Evolutionary conservation across 306 rosid species (phyloP).

Genomic region (Quercus engelmannii): DNA sequence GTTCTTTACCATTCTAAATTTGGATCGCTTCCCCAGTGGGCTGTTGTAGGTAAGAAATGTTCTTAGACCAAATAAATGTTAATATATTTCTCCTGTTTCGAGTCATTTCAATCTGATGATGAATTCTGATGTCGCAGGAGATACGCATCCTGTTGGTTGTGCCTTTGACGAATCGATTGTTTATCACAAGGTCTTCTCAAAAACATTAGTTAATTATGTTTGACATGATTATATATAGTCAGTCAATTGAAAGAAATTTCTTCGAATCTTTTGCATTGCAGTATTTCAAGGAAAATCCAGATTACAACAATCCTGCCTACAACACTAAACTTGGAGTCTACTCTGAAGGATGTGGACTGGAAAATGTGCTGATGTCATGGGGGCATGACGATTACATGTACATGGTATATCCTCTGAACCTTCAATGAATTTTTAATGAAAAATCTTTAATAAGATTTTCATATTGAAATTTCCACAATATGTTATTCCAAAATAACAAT

Average conservation of each 20-base stretch:
- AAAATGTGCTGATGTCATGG: too few relatives aligned
- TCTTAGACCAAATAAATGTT: neutral
- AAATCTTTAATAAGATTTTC: neutral
- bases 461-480: too few relatives aligned
- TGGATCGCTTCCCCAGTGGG: conserved; percentile 52
- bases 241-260: too few relatives aligned
- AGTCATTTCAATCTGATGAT: neutral
- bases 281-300: too few relatives aligned
- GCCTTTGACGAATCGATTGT: too few relatives aligned
- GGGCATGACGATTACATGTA: too few relatives aligned
- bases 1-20: conserved; percentile 37
- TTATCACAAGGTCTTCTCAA: conserved; percentile 14
- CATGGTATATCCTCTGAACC: neutral
- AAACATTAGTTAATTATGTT: neutral
- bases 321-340: too few relatives aligned
- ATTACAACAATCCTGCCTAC: too few relatives aligned
- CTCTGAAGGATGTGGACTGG: too few relatives aligned
- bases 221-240: neutral
- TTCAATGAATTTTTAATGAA: neutral
- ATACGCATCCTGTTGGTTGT: conserved; percentile 38
- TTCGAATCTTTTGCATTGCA: too few relatives aligned
- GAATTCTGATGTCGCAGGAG: conserved; percentile 20
- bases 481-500: too few relatives aligned
- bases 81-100: neutral
- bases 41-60: conserved; percentile 42